Evolutionary conservation across 306 rosid species (phyloP), one percentile per base, ranked within the genome.

Genomic region (Echinosophora koreensis): DNA sequence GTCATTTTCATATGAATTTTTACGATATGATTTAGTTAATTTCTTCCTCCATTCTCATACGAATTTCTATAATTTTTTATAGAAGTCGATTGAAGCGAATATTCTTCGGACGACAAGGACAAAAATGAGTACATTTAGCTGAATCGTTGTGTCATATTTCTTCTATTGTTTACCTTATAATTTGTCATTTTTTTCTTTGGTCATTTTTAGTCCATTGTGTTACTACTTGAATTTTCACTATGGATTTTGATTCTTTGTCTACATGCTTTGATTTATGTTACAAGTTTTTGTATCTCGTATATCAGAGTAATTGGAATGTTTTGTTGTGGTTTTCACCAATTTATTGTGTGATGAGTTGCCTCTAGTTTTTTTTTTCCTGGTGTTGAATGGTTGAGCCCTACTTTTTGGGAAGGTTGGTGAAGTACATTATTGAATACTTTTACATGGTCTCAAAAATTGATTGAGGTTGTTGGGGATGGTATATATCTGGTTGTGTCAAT

Each of bases 41-140:
- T 37, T 3, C 13, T 77, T 49, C 55, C 41, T 66, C 16, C 86
- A 38, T 60, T 73, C 64, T 63, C 71, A n/a, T 85, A 5, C 68
- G 55, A 71, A 73, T 74, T 78, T 28, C 12, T 49, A 8, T 62
- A n/a, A 73, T 9, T 64, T 83, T 38, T 66, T 17, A 6, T 83
- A 90, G 97, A 88, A 71, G 87, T 87, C 69, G 96, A 89, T 93
- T 86, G 83, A 66, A 87, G 88, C 76, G 44, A 67, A n/a, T n/a
- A n/a, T 66, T 87, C 89, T n/a, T 74, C 84, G 37, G 84, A 82
- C 55, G 38, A 63, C 47, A 87, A 35, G 16, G 88, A 85, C 44
- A 72, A 81, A 47, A 84, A 84, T 22, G 96, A 93, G 96, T 89
- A 77, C 13, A 93, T 81, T 77, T 22, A 74, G 9, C 73, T 66